Base-by-base conservation (phyloP, 306 rosid species). In the Cucumis melo region DNA sequence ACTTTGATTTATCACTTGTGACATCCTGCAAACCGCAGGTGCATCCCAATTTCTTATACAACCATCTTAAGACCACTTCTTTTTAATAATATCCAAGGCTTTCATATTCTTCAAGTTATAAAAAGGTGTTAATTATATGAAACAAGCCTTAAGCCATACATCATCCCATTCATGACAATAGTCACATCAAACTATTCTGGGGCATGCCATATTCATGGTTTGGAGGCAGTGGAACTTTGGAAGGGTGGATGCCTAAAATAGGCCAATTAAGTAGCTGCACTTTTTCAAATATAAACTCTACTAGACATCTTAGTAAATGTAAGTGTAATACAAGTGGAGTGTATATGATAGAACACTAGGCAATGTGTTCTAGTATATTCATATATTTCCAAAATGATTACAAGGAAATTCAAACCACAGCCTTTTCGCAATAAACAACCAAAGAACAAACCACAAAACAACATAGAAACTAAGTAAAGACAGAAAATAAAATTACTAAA, bases 11-110 rank as follows among this genome's bases (percentile, higher is more conserved):
- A 76, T 94, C 99, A 65, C 89, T 85, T 80, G 73, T 90, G 86
- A 86, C 97, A 74, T 50, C 86, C 17, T 94, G 96, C 82, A 92
- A 90, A 83, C 93, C 98, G 10, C 97, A 85, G 88, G 99, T 95
- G 85, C 11, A 13, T 59, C 27, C 61, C 77, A 46, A 50, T 73
- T 50, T 73, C 76, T 29, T 48, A 32, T 48, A 29, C 41, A 17
- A 51, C 36, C 61, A 32, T 73, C 21, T 51, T 29, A 51, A 72
- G 10, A 29, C 6, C 46, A 48, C 59, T 73, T 32, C 59, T 48
- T 17, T 73, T 29, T 14, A 32, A 60, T 5, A 61, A 51, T 50
- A 72, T 51, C 17, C 76, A 27, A 27, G 44, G 27, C 29, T 72
- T 72, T 51, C 61, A 2, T 44, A 21, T 27, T 72, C 41, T 46